phyloP scores from a whole-genome alignment of 2,329 filamentous ascomycete genomes.

The Zopfia rhizophila region DNA sequence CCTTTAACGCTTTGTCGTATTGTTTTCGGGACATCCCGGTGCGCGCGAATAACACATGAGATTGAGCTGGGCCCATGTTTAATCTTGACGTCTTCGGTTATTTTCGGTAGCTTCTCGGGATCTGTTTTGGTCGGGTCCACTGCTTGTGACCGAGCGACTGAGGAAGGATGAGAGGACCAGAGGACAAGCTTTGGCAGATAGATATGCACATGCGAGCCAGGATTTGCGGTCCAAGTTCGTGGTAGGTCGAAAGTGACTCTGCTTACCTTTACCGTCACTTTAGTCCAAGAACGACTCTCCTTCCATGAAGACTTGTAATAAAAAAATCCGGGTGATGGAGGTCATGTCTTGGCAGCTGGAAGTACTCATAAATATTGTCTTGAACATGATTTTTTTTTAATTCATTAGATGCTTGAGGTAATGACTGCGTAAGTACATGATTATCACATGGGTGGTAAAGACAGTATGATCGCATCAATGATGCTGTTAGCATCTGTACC shows the following conservation, averaged over 20 bases:
- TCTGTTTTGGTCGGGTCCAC: slow-evolving; percentile 33
- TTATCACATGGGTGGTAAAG: slow-evolving; percentile 68
- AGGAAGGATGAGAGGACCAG: slow-evolving; percentile 80
- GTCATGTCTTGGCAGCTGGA: slow-evolving; percentile 69
- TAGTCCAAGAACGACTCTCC: slow-evolving; percentile 69
- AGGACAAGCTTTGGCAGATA: slow-evolving; percentile 76
- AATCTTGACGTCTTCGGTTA: slow-evolving; percentile 52
- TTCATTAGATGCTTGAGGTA: no score
- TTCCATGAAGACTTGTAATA: slow-evolving; percentile 72
- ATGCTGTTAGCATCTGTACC: no score
- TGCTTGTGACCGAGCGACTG: slow-evolving; percentile 77
- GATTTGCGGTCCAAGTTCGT: slow-evolving; percentile 74
- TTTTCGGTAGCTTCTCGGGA: slow-evolving; percentile 38
- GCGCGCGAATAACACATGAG: slow-evolving; percentile 81
- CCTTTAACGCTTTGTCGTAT: slow-evolving; percentile 71
- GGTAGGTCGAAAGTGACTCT: slow-evolving; percentile 76
- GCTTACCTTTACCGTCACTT: slow-evolving; percentile 67
- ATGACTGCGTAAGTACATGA: slow-evolving; percentile 70
- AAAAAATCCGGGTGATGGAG: slow-evolving; percentile 66
- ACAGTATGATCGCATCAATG: no score
- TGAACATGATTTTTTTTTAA: no score
- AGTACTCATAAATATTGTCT: no score
- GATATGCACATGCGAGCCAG: slow-evolving; percentile 79
- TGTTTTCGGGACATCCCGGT: slow-evolving; percentile 85
- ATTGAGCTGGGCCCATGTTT: slow-evolving; percentile 55